phyloP scores from a whole-genome alignment of 441 rosid species.

The Codiaeum variegatum region DNA sequence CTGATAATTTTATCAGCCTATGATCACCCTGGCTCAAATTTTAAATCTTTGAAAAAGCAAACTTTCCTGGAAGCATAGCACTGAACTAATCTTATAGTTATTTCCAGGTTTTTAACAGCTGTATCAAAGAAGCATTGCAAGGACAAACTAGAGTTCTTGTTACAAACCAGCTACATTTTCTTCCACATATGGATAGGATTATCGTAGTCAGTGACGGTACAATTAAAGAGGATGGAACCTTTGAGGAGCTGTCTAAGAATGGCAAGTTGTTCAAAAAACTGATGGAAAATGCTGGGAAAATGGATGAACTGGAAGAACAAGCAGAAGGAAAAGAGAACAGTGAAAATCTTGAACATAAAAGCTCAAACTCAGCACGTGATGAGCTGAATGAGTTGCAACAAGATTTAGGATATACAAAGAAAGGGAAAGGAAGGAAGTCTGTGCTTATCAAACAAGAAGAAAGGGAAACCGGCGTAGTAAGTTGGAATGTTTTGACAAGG shows the following conservation, averaged over 20 bases:
- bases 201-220: conserved; percentile 67
- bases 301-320: conserved; percentile 61
- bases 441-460: conserved; percentile 91
- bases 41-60: conserved; percentile 6
- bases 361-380: conserved; percentile 33
- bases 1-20: background rate
- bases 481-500: conserved; percentile 91
- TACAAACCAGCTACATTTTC: conserved; percentile 96
- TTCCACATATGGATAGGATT: conserved; percentile 84
- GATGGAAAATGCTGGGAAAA: conserved; percentile 96
- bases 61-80: conserved; percentile 7
- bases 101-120: conserved; percentile 78
- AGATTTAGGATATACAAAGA: conserved; percentile 34
- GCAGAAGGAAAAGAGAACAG: conserved; percentile 22
- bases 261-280: conserved; percentile 75
- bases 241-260: conserved; percentile 65
- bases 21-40: background rate
- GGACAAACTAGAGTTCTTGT: conserved; percentile 94
- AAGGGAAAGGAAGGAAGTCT: conserved; percentile 60
- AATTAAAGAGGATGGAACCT: conserved; percentile 88
- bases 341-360: conserved; percentile 26
- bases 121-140: conserved; percentile 72
- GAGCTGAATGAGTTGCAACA: conserved; percentile 30
- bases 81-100: conserved; percentile 24
- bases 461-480: conserved; percentile 80